Evolutionary conservation across 768 basidiomycete species (phyloP).

Genomic region (Boletus pseudopeckii): DNA sequence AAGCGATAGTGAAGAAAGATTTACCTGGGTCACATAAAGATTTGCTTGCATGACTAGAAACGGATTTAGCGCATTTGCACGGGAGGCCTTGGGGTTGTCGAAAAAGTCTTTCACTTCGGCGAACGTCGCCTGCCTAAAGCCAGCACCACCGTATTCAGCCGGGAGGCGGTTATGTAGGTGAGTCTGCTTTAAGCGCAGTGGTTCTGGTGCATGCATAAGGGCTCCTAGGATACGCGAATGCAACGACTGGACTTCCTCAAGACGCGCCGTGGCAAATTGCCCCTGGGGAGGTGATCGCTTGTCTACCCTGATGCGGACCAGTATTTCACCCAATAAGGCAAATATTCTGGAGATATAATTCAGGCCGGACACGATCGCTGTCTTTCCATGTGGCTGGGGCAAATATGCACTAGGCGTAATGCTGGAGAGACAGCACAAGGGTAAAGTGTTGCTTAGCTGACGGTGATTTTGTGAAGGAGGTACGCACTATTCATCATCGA

Average conservation of each 20-base stretch:
- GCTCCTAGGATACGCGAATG: slow-evolving; percentile 74
- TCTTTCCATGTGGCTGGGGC: slow-evolving; percentile 84
- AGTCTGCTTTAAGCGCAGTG: slow-evolving; percentile 62
- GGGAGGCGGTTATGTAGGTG: slow-evolving; percentile 48
- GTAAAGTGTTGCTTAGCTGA: slow-evolving; percentile 24
- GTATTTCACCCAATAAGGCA: slow-evolving; percentile 79
- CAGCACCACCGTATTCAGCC: slow-evolving; percentile 62
- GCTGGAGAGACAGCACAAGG: slow-evolving; percentile 36
- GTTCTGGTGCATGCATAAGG: slow-evolving; percentile 72
- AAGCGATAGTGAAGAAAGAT: slow-evolving; percentile 8
- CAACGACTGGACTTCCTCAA: slow-evolving; percentile 82
- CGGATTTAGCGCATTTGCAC: slow-evolving; percentile 82
- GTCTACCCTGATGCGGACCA: slow-evolving; percentile 83
- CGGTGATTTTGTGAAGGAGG: slow-evolving; percentile 21
- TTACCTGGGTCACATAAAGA: slow-evolving; percentile 86
- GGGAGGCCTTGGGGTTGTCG: slow-evolving; percentile 83
- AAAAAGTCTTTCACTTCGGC: slow-evolving; percentile 90
- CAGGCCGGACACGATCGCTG: slow-evolving; percentile 80
- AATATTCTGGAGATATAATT: slow-evolving; percentile 87
- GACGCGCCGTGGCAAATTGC: slow-evolving; percentile 76
- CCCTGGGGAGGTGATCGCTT: slow-evolving; percentile 83
- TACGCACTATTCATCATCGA: slow-evolving; percentile 86
- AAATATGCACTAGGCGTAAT: slow-evolving; percentile 83
- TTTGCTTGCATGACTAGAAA: slow-evolving; percentile 93
- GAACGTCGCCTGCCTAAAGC: slow-evolving; percentile 79